A percentile compares a stretch with the other conserved stretches of the same genome.
Conservation (phyloP, 345 rosid genomes). For the Euphorbia pulcherrima region DNA sequence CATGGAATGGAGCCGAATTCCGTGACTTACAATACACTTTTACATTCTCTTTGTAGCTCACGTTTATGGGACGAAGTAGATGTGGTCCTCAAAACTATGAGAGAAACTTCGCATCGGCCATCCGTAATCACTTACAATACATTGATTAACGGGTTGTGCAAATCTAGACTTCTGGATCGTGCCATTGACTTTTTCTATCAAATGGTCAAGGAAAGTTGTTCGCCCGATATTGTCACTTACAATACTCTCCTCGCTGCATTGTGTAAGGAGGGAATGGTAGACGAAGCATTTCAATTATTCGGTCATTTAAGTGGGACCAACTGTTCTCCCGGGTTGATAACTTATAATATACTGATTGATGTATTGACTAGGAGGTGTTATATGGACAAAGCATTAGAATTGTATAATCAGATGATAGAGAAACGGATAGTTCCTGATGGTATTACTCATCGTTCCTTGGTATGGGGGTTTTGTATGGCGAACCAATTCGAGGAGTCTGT, state of each 20-base stretch:
- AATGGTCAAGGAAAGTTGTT: slow-evolving; percentile 47
- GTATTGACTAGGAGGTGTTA: slow-evolving; percentile 51
- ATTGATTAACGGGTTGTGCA: slow-evolving; percentile 75
- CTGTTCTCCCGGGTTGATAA: slow-evolving; percentile 63
- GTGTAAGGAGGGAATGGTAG: slow-evolving; percentile 61
- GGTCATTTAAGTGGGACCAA: slow-evolving; percentile 36
- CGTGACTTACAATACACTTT: slow-evolving; percentile 66
- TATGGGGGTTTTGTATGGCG: slow-evolving; percentile 62
- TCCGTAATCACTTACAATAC: slow-evolving; percentile 74
- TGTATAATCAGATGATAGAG: slow-evolving; percentile 52
- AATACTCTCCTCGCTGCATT: slow-evolving; percentile 67
- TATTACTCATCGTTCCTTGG: slow-evolving; percentile 57
- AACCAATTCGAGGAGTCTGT: slow-evolving; percentile 51
- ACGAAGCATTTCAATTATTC: slow-evolving; percentile 57
- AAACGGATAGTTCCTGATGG: slow-evolving; percentile 63
- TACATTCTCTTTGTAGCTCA: slow-evolving; percentile 57
- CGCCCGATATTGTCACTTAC: slow-evolving; percentile 73
- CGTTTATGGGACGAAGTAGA: slow-evolving; percentile 73
- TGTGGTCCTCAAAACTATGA: slow-evolving; percentile 63
- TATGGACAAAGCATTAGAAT: slow-evolving; percentile 47
- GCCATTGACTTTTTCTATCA: slow-evolving; percentile 62
- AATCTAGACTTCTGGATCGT: slow-evolving; percentile 52
- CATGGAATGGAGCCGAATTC: slow-evolving; percentile 64
- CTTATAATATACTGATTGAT: slow-evolving; percentile 69
- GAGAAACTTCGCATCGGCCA: slow-evolving; percentile 43